Evolutionary conservation across 1,284 basidiomycete species (phyloP), one percentile per base, ranked within the genome.

Genomic region (Cystobasidium slooffiae): DNA sequence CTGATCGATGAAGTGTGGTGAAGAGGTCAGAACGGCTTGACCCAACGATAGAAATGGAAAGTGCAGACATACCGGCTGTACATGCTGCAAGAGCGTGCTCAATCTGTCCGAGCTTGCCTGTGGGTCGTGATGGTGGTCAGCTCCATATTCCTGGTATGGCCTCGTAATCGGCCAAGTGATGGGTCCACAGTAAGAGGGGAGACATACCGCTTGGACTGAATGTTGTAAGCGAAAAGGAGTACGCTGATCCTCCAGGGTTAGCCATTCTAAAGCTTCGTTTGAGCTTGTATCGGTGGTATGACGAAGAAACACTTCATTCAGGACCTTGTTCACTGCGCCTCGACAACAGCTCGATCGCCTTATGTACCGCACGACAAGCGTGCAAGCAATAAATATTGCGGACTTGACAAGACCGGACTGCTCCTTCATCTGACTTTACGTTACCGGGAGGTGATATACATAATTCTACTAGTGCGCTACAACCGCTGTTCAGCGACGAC

Each of bases 21-120:
- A 55, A 39, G 46, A 55, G 44, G 31, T 31, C 31, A 31, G 31
- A 31, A 49, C 41, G 18, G 46, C 62, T 39, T n/a, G n/a, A 20
- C 8, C n/a, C n/a, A 22, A 44, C 22, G 6, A 78, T 91, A 90
- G n/a, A 16, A 41, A 3, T 64, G 31, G 20, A 5, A n/a, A 12
- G 9, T 18, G 12, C 1, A n/a, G 14, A 65, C 70, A 31, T 39
- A 73, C 70, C 70, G 22, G 70, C 70, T 65, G 92, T 88, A 68
- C 99, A 97, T 24, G 95, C 95, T 73, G 97, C 97, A 75, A 99
- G 87, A 52, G 97, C 97, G 85, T 99, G 97, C 85, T 99, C 97
- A 82, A 99, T 99, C 86, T 99, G 97, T 72, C 97, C 94, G 72
- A 98, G 88, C 87, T 80, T 80, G 62, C 68, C 61, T 66, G 74